Percentiles rank a stretch among this genome's conserved stretches.
Conservation (phyloP, 192 early-diverging fungal genomes). For the Dissophora globulifera region DNA sequence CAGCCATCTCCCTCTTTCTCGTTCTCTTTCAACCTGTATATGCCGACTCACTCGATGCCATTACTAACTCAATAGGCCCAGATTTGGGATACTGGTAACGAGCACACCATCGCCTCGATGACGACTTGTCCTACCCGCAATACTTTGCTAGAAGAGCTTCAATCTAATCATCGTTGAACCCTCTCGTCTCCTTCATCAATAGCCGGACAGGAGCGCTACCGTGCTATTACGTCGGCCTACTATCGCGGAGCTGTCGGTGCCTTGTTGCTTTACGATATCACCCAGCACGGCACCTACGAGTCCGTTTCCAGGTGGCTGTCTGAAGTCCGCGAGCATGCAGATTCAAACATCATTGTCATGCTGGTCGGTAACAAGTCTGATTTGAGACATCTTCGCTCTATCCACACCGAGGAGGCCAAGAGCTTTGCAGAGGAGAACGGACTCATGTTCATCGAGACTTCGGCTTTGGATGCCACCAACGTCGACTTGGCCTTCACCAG, state of each 20-base stretch:
- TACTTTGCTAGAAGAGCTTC: neutral
- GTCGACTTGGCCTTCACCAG: conserved; percentile 83
- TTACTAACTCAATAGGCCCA: too few species aligned
- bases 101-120: too few species aligned
- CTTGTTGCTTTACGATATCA: conserved; percentile 85
- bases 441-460: conserved; percentile 89
- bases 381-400: conserved; percentile 75
- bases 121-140: too few species aligned
- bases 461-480: conserved; percentile 81
- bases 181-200: conserved; percentile 52
- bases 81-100: conserved; percentile 80
- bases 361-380: conserved; percentile 97
- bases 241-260: conserved; percentile 96
- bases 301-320: conserved; percentile 95
- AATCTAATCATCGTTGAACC: too few species aligned
- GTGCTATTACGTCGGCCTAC: conserved; percentile 85
- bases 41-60: neutral
- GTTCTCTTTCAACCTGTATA: neutral
- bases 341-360: conserved; percentile 93
- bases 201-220: conserved; percentile 93
- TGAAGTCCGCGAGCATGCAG: conserved; percentile 96
- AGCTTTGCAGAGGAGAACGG: conserved; percentile 84
- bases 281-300: conserved; percentile 80
- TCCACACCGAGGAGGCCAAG: conserved; percentile 82
- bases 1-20: neutral